Base-by-base conservation (phyloP, 2,329 filamentous ascomycete genomes). In the Hypoxylon sp. region DNA sequence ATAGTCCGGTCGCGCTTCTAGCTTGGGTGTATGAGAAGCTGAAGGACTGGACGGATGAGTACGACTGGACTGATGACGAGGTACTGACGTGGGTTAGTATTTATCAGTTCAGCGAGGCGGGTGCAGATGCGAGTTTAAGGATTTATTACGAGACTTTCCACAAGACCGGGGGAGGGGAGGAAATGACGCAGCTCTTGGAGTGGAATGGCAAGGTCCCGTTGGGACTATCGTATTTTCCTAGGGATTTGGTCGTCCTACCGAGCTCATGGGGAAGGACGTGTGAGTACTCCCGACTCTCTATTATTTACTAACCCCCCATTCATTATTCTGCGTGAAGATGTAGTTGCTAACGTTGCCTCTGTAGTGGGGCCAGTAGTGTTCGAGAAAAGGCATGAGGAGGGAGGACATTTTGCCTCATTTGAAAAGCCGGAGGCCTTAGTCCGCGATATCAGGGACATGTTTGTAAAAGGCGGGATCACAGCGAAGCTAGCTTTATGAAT, bases 1-100 rank as follows among this genome's bases (percentile, higher is more conserved):
- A 94, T 76, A 90, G 86, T 3, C 93, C 92, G 0, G 86, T 92
- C 0, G 91, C 85, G 0, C 80, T 94, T 3, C 82, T 95, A 0
- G 88, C 91, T 0, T 95, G 93, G 93, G 88, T 95, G 33, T 92
- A 92, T 71, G 93, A 95, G 79, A 95, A 95, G 77, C 80, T 95
- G 22, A 86, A 90, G 64, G 89, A 91, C 71, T 95, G 92, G 92
- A 91, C 90, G 0, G 92, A 94, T 72, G 74, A 71, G 0, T 94
- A 94, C 75, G 81, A 86, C 0, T 94, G 91, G 92, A 91, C 88
- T 0, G 89, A 93, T 63, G 91, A 94, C 57, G 92, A 94, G 80
- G 86, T 94, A 5, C 79, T 93, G 24, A 92, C 89, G 0, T 95
- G 92, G 92, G 80, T 94, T 0, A 88, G 84, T 58, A 86, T 94